These are phyloP conservation scores for Podaxis sp. DNA, from an alignment of 768 basidiomycete genomes.

Conservation along the genomic window DNA sequence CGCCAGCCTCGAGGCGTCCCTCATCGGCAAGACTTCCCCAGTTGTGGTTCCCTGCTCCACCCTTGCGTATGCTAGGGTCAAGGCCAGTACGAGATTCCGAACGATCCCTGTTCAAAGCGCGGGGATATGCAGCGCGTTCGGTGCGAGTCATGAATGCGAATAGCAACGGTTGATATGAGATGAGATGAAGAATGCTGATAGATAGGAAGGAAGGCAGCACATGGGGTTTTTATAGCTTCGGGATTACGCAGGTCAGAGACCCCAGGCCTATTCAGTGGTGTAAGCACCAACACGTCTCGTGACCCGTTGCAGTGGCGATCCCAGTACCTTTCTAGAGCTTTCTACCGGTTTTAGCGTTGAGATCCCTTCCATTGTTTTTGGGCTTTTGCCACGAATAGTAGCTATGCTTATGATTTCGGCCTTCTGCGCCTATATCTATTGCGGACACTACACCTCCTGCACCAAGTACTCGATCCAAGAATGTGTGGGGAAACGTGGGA, in stretches of 20 bases:
- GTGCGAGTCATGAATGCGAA: constrained; percentile 70
- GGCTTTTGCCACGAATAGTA: neutral
- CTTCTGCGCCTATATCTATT: neutral
- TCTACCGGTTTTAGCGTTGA: neutral
- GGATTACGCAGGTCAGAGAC: constrained; percentile 1
- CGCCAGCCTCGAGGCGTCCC: constrained; percentile 55
- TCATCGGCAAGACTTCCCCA: constrained; percentile 79
- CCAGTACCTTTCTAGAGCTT: neutral
- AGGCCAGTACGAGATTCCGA: constrained; percentile 77
- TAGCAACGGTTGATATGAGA: constrained; percentile 4
- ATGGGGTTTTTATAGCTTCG: constrained; percentile 23
- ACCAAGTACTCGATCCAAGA: neutral
- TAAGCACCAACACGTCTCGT: constrained; percentile 8
- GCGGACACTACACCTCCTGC: neutral
- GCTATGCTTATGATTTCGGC: neutral
- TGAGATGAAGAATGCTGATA: constrained; percentile 12
- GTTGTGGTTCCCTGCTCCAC: constrained; percentile 79
- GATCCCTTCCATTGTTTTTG: neutral
- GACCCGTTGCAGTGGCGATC: neutral
- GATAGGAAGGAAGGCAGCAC: constrained; percentile 11
- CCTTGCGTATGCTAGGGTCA: constrained; percentile 70
- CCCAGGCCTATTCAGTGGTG: neutral
- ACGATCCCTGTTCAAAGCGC: constrained; percentile 74
- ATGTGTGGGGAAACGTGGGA: constrained; percentile 14
- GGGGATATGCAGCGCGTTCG: constrained; percentile 66